These are phyloP conservation scores for Hypoxylon sp. DNA, from an alignment of 2,329 filamentous ascomycete genomes.

Conservation along the genomic window DNA sequence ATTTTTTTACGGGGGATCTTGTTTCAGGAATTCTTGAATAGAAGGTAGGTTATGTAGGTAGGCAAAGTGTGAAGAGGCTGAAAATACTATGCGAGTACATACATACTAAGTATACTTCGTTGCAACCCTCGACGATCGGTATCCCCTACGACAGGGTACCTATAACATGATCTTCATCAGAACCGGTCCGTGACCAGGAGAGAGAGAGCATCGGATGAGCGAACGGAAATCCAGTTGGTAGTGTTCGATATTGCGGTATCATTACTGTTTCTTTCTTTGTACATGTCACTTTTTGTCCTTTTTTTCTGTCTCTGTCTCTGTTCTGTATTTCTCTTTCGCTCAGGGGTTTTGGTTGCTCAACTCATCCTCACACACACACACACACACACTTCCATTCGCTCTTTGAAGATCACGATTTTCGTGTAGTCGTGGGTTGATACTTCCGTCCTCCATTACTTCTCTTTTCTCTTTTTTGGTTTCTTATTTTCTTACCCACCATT, in stretches of 20 bases:
- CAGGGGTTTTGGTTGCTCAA: constrained; percentile 22
- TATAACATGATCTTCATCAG: constrained; percentile 31
- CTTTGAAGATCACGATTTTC: constrained; percentile 25
- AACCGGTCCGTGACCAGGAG: constrained; percentile 28
- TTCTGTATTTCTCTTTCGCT: constrained; percentile 10
- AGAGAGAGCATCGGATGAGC: constrained; percentile 23
- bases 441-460: constrained; percentile 15
- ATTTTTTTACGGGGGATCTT: constrained; percentile 24
- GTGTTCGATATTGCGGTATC: too few relatives aligned
- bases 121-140: constrained; percentile 31
- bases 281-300: constrained; percentile 11
- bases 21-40: constrained; percentile 32
- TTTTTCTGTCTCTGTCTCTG: too few relatives aligned
- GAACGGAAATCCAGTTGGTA: constrained; percentile 11
- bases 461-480: too few relatives aligned
- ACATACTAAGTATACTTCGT: constrained; percentile 24
- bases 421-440: constrained; percentile 14
- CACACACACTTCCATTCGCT: too few relatives aligned
- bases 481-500: constrained; percentile 37
- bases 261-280: too few relatives aligned
- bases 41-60: too few relatives aligned
- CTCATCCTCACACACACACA: too few relatives aligned
- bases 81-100: constrained; percentile 9
- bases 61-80: constrained; percentile 9
- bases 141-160: constrained; percentile 27